Conservation (phyloP, 495 filamentous ascomycete species). For the Penicillium paradoxum region DNA sequence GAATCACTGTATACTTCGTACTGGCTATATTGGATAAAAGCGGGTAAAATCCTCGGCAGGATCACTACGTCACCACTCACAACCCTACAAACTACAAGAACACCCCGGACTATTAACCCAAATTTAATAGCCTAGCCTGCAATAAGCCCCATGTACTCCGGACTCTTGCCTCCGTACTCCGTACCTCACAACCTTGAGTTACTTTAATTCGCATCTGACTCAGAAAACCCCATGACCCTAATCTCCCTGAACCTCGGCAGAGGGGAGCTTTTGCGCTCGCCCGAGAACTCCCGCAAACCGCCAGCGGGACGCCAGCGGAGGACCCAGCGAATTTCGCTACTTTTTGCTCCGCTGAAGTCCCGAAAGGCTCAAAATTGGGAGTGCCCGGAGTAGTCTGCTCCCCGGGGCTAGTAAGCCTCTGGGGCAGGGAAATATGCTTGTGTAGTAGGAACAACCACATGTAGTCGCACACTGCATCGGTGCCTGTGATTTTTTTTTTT, state of each 20-base stretch:
- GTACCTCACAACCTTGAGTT: background rate
- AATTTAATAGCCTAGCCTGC: background rate
- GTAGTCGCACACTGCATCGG: too few species aligned
- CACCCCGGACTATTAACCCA: background rate
- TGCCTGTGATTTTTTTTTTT: too few species aligned
- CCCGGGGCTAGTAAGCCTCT: background rate
- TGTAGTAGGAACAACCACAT: too few species aligned
- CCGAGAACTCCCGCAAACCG: constrained; percentile 26
- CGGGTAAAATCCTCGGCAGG: too few species aligned
- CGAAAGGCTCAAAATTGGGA: background rate
- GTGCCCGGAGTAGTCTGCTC: constrained; percentile 12
- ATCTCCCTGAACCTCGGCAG: constrained; percentile 29
- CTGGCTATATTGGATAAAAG: background rate
- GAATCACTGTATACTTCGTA: background rate
- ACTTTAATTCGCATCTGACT: constrained; percentile 10
- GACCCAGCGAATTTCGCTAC: constrained; percentile 13
- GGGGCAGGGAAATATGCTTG: background rate
- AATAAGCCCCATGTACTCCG: background rate
- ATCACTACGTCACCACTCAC: background rate
- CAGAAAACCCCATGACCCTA: constrained; percentile 7
- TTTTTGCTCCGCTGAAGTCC: constrained; percentile 2
- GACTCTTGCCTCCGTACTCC: background rate
- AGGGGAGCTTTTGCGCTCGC: constrained; percentile 19
- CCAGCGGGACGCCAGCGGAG: background rate
- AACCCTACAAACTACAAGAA: background rate